Evolutionary conservation across 163 green algal species (phyloP).

Genomic region (Prototheca wickerhamii): DNA sequence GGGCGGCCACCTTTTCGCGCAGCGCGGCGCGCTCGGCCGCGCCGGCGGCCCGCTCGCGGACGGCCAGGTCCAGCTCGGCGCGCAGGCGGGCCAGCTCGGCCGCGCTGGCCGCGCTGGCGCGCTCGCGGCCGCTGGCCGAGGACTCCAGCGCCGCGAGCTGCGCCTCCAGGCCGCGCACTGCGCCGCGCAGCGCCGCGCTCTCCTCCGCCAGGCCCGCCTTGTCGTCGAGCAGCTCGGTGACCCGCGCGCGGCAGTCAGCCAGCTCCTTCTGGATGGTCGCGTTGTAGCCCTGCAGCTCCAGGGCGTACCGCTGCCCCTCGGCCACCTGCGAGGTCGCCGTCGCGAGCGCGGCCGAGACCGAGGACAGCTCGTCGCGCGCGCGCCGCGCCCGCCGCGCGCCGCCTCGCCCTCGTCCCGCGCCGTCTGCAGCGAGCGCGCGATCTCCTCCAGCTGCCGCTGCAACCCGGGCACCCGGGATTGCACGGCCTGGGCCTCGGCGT

Average conservation of each 20-base stretch:
- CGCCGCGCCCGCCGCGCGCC: background rate
- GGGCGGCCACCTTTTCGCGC: background rate
- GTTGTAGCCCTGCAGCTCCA: constrained; percentile 56
- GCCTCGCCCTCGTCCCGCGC: background rate
- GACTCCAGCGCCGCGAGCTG: constrained; percentile 34
- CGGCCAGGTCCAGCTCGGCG: constrained; percentile 37
- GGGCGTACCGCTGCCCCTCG: constrained; percentile 40
- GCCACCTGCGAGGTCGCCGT: constrained; percentile 7
- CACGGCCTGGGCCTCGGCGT: too few species aligned
- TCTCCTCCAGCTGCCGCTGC: constrained; percentile 1
- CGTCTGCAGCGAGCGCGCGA: constrained; percentile 1
- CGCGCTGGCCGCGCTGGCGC: constrained; percentile 9
- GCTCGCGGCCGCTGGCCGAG: constrained; percentile 5
- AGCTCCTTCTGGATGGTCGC: constrained; percentile 48
- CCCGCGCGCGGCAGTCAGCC: constrained; percentile 15
- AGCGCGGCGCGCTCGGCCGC: background rate
- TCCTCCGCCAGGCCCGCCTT: constrained; percentile 45
- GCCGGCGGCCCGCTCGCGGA: background rate
- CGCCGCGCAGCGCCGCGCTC: constrained; percentile 44
- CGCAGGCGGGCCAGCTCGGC: constrained; percentile 42
- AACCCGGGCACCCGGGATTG: background rate
- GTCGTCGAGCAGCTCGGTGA: constrained; percentile 28
- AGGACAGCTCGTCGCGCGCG: constrained; percentile 8
- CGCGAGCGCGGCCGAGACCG: background rate
- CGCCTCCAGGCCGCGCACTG: constrained; percentile 44